phyloP scores from a whole-genome alignment of 495 filamentous ascomycete species.

The Pyronema omphalodes region DNA sequence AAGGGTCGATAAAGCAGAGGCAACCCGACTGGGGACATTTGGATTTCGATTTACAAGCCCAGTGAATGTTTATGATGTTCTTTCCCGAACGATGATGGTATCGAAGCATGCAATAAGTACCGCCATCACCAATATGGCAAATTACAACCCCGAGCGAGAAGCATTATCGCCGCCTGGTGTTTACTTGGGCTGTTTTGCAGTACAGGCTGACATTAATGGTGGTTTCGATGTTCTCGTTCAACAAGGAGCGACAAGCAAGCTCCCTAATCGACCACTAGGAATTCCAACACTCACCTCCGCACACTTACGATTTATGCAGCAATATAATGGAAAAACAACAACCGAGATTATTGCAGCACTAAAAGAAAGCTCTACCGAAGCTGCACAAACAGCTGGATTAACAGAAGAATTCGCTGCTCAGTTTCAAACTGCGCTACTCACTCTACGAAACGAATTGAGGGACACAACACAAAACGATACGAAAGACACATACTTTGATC shows the following conservation, averaged over 20 bases:
- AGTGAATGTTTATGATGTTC: constrained; percentile 45
- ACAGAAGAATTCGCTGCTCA: background rate
- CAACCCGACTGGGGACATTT: constrained; percentile 38
- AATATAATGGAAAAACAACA: background rate
- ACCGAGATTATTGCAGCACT: background rate
- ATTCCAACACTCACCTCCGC: background rate
- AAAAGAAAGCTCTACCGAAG: background rate
- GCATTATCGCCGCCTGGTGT: constrained; percentile 32
- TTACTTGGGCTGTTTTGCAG: constrained; percentile 55
- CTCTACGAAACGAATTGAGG: background rate
- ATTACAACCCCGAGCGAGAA: constrained; percentile 24
- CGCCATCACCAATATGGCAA: constrained; percentile 35
- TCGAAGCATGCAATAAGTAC: constrained; percentile 33
- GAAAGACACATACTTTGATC: background rate
- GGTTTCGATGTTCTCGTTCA: constrained; percentile 59
- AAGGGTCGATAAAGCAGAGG: constrained; percentile 30
- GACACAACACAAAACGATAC: background rate
- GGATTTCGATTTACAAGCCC: constrained; percentile 61
- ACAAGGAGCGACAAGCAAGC: background rate
- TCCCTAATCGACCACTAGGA: background rate
- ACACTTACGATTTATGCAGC: background rate
- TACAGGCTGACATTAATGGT: constrained; percentile 43
- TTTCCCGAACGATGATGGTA: constrained; percentile 57
- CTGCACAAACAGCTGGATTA: background rate
- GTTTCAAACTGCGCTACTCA: background rate